Conservation (phyloP, 768 basidiomycete genomes). For the Chalciporus piperatus region DNA sequence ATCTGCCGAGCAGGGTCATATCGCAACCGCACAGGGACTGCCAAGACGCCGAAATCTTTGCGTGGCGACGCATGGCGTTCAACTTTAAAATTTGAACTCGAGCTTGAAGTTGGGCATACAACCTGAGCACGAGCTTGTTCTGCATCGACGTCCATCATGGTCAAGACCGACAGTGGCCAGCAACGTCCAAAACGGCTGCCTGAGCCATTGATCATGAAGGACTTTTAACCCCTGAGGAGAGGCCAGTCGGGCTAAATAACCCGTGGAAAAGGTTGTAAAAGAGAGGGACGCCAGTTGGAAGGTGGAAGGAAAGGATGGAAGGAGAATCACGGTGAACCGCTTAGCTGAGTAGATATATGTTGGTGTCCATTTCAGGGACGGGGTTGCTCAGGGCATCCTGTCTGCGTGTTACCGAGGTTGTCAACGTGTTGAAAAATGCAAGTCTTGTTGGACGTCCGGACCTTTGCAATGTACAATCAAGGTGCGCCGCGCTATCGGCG, state of each 20-base stretch:
- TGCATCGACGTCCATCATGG: slow-evolving; percentile 6
- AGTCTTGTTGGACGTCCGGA: neutral
- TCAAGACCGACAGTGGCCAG: slow-evolving; percentile 17
- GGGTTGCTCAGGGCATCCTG: neutral
- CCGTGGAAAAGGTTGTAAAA: neutral
- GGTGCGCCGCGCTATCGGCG: neutral
- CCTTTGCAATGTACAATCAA: neutral
- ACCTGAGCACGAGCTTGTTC: slow-evolving; percentile 1
- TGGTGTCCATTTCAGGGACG: slow-evolving; percentile 13
- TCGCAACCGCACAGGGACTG: slow-evolving; percentile 41
- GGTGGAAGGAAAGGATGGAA: slow-evolving; percentile 5
- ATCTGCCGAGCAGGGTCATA: slow-evolving; percentile 39
- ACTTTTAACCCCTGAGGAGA: neutral
- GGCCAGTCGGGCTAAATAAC: neutral
- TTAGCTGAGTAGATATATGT: slow-evolving; percentile 5
- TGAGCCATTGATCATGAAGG: slow-evolving; percentile 13
- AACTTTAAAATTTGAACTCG: neutral
- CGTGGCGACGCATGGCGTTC: neutral
- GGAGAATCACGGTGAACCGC: neutral
- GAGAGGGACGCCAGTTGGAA: slow-evolving; percentile 17
- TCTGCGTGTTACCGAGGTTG: neutral
- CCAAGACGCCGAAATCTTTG: slow-evolving; percentile 44
- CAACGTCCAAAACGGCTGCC: neutral
- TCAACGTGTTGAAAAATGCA: neutral
- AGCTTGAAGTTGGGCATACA: neutral